Percentiles rank a stretch among this genome's conserved stretches.
Conservation (phyloP, 805 yeast genomes). For the Starmera caribaea region DNA sequence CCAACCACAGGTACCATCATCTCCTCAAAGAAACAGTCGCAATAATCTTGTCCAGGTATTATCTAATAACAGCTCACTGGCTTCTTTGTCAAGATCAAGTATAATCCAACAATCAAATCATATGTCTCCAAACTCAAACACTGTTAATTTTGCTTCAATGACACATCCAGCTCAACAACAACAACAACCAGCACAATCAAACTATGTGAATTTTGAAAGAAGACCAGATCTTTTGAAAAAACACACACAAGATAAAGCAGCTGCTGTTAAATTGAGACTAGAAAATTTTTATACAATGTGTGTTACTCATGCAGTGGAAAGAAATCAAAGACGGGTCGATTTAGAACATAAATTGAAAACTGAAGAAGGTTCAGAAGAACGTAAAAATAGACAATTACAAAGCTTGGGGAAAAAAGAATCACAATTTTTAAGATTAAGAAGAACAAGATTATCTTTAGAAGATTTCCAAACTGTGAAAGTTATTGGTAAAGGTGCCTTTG, state of each 20-base stretch:
- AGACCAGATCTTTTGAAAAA: slow-evolving; percentile 21
- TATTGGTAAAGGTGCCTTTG: slow-evolving; percentile 99
- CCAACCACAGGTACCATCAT: slow-evolving; percentile 22
- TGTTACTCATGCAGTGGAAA: slow-evolving; percentile 85
- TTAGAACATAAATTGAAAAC: slow-evolving; percentile 74
- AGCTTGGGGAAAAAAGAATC: slow-evolving; percentile 85
- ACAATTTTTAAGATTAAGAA: slow-evolving; percentile 75
- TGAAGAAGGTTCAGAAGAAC: slow-evolving; percentile 50
- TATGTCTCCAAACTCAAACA: too few species aligned
- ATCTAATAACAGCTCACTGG: slow-evolving; percentile 15
- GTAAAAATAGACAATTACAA: slow-evolving; percentile 68
- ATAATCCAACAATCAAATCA: slow-evolving; percentile 3
- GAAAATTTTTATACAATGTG: slow-evolving; percentile 91
- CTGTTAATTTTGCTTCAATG: too few species aligned
- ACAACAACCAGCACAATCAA: slow-evolving; percentile 6
- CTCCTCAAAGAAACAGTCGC: slow-evolving; percentile 22
- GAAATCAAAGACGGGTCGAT: slow-evolving; percentile 86
- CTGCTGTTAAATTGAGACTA: slow-evolving; percentile 60
- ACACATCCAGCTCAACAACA: too few species aligned
- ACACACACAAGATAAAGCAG: slow-evolving; percentile 20
- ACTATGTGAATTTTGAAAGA: slow-evolving; percentile 20
- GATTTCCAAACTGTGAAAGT: slow-evolving; percentile 96
- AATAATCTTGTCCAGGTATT: slow-evolving; percentile 14
- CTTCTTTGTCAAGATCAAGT: slow-evolving; percentile 14
- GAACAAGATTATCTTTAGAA: slow-evolving; percentile 84